Base-by-base conservation (phyloP, 208 protist species). In the Trypanosoma cruzi region DNA sequence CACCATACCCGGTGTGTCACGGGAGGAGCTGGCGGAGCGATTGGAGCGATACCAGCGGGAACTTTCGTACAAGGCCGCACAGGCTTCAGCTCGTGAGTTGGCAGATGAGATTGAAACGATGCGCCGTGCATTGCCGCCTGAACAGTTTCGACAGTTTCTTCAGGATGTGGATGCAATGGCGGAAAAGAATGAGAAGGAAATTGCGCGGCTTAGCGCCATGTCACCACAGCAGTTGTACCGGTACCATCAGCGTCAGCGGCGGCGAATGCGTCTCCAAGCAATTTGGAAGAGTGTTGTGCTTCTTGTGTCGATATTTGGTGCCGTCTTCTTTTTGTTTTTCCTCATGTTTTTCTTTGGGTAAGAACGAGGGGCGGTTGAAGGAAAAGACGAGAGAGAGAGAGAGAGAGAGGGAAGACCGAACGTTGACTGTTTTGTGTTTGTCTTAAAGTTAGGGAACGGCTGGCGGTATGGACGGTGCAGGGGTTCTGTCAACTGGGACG, bases 1-100 rank as follows among this genome's bases (percentile, higher is more conserved):
- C 71, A 91, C 85, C 2, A 94, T 94, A 36, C 88, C 88, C 16
- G 88, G 88, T 40, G 68, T 94, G 3, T 79, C 73, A 7, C 85
- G 81, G 42, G 85, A 88, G 72, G 88, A 94, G 64, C 81, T 94
- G 10, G 88, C 88, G 4, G 79, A 66, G 26, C 77, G 79, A 34
- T 36, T 81, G 18, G 59, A 49, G 13, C 73, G 65, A 46, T 67
- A 49, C 44, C 75, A 75, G 48, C 76, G 46, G 34, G 56, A 75
- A 67, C 29, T 77, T 40, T 18, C 29, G 0, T 57, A 71, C 44
- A 62, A 74, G 59, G 57, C 48, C 24, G 42, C 34, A 20, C 73
- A 60, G 29, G 26, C 68, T 24, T 44, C 59, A 28, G 44, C 46
- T 11, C 68, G 79, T 24, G 67, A 64, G 24, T 14, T 86, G 10